These are phyloP conservation scores for Aphanomyces invadans DNA, from an alignment of 352 stramenopile species.

Conservation along the genomic window DNA sequence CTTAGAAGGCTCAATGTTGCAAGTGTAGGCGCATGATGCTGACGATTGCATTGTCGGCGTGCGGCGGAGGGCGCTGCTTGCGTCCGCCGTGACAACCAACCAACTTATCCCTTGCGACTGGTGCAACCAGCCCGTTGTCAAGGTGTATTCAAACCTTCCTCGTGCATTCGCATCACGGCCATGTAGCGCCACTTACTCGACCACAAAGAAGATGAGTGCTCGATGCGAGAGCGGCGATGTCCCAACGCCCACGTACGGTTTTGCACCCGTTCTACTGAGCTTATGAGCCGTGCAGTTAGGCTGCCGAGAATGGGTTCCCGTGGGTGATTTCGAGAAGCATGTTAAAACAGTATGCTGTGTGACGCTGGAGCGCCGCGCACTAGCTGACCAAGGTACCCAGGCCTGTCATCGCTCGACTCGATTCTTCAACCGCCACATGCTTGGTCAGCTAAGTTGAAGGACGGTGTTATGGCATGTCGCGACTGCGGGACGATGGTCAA, in stretches of 20 bases:
- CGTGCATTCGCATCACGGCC: not conserved
- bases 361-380: slow-evolving; percentile 42
- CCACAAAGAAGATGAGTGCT: slow-evolving; percentile 73
- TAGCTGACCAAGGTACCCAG: slow-evolving; percentile 35
- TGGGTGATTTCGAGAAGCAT: slow-evolving; percentile 47
- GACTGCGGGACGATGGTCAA: slow-evolving; percentile 46
- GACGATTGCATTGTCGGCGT: slow-evolving; percentile 38
- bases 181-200: slow-evolving; percentile 42
- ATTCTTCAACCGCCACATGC: too few species aligned
- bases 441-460: slow-evolving; percentile 36
- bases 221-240: slow-evolving; percentile 55
- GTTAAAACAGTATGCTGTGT: slow-evolving; percentile 42
- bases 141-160: slow-evolving; percentile 22
- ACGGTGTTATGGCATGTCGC: slow-evolving; percentile 34
- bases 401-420: too few species aligned
- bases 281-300: slow-evolving; percentile 25
- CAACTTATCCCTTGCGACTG: slow-evolving; percentile 53
- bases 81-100: slow-evolving; percentile 41
- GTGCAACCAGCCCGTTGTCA: slow-evolving; percentile 51
- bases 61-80: slow-evolving; percentile 34
- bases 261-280: not conserved
- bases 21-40: not conserved
- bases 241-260: slow-evolving; percentile 37
- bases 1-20: too few species aligned
- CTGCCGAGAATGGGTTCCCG: slow-evolving; percentile 62